Conservation (phyloP, 176 grass and related monocot species). For the Lolium perenne region DNA sequence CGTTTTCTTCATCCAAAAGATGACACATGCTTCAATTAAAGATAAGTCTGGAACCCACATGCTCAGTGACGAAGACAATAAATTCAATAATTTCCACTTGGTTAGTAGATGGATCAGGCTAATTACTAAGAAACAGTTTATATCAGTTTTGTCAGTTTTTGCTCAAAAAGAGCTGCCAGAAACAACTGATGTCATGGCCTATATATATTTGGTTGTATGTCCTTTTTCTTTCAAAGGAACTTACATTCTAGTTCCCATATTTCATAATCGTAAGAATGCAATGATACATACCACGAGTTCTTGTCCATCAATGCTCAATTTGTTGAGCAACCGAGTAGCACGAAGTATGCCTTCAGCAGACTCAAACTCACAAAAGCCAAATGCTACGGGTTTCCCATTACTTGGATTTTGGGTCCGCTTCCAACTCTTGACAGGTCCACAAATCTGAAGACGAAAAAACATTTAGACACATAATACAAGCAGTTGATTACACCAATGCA, state of each 20-base stretch:
- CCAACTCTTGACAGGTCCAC: constrained; percentile 95
- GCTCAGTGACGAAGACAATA: not conserved
- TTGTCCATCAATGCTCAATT: constrained; percentile 92
- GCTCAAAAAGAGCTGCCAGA: not conserved
- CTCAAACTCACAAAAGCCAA: constrained; percentile 99
- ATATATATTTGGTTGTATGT: not conserved
- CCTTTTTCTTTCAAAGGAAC: not conserved
- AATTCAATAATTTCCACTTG: not conserved
- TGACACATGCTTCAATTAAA: not conserved
- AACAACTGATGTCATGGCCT: not conserved
- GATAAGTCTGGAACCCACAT: not conserved
- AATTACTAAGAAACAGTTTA: constrained; percentile 19
- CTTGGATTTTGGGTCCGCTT: constrained; percentile 97
- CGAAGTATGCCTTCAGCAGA: constrained; percentile 92
- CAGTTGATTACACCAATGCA: not conserved
- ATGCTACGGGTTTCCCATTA: constrained; percentile 81
- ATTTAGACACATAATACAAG: constrained; percentile 20
- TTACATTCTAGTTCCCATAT: constrained; percentile 6
- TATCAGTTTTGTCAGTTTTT: not conserved
- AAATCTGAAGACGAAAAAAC: constrained; percentile 62
- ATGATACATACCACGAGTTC: constrained; percentile 83
- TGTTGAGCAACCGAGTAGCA: constrained; percentile 84
- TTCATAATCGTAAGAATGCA: not conserved
- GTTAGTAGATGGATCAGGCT: constrained; percentile 13
- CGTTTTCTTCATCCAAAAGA: not conserved